A percentile compares a stretch with the other conserved stretches of the same genome.
Evolutionary conservation across 495 filamentous ascomycete species (phyloP).

Genomic region (Aspergillus wentii): DNA sequence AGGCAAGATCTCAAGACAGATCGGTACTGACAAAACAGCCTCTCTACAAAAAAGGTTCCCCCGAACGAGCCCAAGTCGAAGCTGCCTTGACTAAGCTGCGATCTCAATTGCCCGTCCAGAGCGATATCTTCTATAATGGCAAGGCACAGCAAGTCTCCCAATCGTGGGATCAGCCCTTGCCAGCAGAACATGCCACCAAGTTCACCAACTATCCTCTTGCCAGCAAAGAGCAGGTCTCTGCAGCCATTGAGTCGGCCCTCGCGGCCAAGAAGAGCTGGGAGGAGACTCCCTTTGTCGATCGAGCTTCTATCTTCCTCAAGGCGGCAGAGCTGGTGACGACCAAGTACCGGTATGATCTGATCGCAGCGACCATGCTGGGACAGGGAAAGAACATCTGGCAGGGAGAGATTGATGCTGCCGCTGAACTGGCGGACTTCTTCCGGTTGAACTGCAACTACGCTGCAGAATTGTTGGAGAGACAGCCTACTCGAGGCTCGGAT

Average conservation of each 20-base stretch:
- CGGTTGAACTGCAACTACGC: conserved; percentile 76
- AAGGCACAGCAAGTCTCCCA: conserved; percentile 38
- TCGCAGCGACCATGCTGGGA: conserved; percentile 91
- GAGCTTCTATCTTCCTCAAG: conserved; percentile 89
- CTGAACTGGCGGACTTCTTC: conserved; percentile 87
- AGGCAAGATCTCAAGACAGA: not conserved
- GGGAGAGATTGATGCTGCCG: conserved; percentile 92
- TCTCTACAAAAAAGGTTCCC: conserved; percentile 67
- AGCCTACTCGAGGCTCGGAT: conserved; percentile 53
- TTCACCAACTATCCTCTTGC: conserved; percentile 77
- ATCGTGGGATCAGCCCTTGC: conserved; percentile 58
- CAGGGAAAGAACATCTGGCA: conserved; percentile 98
- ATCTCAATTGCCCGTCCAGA: conserved; percentile 38
- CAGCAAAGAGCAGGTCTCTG: conserved; percentile 58
- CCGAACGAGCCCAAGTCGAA: conserved; percentile 61
- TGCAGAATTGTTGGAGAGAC: conserved; percentile 68
- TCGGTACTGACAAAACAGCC: conserved; percentile 41
- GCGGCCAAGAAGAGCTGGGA: conserved; percentile 81
- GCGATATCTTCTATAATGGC: conserved; percentile 49
- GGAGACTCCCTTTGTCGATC: conserved; percentile 75
- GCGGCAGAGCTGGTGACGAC: conserved; percentile 82
- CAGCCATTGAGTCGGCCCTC: conserved; percentile 76
- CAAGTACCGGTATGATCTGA: conserved; percentile 90
- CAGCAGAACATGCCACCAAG: conserved; percentile 60
- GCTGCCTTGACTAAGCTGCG: conserved; percentile 56